These are phyloP conservation scores for Apiospora kogelbergensis DNA, from an alignment of 2,329 filamentous ascomycete genomes.

Conservation along the genomic window DNA sequence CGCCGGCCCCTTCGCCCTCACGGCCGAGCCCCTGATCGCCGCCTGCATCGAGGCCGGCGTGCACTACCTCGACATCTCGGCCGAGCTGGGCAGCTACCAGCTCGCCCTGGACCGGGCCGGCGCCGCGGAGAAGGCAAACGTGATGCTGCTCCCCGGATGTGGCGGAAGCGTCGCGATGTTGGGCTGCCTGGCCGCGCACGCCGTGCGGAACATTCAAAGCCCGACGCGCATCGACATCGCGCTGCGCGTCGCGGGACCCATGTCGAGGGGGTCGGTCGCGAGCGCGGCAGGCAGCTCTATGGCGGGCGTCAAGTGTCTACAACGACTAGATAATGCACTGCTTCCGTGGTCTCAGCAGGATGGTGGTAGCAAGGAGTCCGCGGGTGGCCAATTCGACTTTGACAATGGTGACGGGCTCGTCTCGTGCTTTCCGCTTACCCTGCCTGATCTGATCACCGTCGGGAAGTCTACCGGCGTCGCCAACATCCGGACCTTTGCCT, in stretches of 20 bases:
- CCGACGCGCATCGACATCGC: conserved; percentile 18
- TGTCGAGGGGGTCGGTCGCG: conserved; percentile 21
- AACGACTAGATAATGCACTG: background rate
- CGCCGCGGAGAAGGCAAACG: conserved; percentile 12
- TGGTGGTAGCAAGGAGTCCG: too few species aligned
- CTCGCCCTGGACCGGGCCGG: conserved; percentile 11
- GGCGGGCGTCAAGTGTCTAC: background rate
- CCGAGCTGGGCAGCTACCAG: conserved; percentile 22
- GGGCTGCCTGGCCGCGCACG: conserved; percentile 17
- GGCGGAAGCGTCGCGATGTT: conserved; percentile 24
- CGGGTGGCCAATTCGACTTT: conserved; percentile 18
- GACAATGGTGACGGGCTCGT: conserved; percentile 20
- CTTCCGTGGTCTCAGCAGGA: background rate
- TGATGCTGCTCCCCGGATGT: conserved; percentile 24
- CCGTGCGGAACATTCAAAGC: background rate
- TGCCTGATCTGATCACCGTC: conserved; percentile 24
- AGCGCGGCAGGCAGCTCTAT: conserved; percentile 12
- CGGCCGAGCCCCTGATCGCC: conserved; percentile 18
- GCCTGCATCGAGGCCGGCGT: conserved; percentile 18
- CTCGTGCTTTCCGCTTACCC: conserved; percentile 18
- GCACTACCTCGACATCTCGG: conserved; percentile 24
- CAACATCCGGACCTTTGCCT: conserved; percentile 19
- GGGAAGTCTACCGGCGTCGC: conserved; percentile 17
- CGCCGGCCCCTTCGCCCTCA: conserved; percentile 21
- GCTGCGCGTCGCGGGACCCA: conserved; percentile 19